A percentile compares a stretch with the other conserved stretches of the same genome.
Evolutionary conservation across 345 rosid genomes (phyloP).

Genomic region (Eucalyptus marginata): DNA sequence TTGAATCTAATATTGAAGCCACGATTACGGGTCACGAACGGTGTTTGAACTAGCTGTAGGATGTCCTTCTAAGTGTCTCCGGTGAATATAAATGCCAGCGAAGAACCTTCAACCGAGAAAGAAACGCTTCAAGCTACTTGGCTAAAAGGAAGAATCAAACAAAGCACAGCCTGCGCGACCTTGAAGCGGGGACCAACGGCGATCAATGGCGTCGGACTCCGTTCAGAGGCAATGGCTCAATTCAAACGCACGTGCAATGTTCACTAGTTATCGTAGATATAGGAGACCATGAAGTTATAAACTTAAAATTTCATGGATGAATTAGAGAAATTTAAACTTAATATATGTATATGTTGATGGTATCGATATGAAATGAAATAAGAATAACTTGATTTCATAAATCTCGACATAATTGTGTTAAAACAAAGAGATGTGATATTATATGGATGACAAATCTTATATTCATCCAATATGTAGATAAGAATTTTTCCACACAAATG

Average conservation of each 20-base stretch:
- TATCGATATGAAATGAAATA: too few relatives aligned
- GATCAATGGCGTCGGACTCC: fast-evolving
- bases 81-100: not conserved
- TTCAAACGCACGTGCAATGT: not conserved
- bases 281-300: not conserved
- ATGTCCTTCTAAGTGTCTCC: not conserved
- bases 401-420: not conserved
- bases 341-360: not conserved
- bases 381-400: not conserved
- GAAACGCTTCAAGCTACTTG: not conserved
- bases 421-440: not conserved
- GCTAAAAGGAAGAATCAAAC: not conserved
- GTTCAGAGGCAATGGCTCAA: too few relatives aligned
- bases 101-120: not conserved
- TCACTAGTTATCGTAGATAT: too few relatives aligned
- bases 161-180: fast-evolving
- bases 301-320: not conserved
- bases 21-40: not conserved
- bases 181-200: too few relatives aligned
- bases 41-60: not conserved
- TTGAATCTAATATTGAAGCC: not conserved
- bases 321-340: not conserved
- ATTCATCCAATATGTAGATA: not conserved
- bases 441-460: not conserved
- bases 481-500: not conserved